Percentiles rank a stretch among this genome's conserved stretches.
Evolutionary conservation across 768 basidiomycete species (phyloP).

Genomic region (Termitomyces sp.): DNA sequence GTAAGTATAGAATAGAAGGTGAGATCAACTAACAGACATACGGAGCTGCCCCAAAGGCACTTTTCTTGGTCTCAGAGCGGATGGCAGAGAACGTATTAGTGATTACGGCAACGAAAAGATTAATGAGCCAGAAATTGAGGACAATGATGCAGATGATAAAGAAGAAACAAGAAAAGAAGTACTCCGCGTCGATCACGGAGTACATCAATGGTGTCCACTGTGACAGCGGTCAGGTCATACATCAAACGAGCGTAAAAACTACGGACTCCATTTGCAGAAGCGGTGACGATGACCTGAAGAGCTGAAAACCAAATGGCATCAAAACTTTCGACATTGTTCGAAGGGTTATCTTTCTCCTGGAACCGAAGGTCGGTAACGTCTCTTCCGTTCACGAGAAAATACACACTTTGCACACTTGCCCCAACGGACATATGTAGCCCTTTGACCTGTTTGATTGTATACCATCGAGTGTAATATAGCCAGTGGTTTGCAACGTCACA

Average conservation of each 20-base stretch:
- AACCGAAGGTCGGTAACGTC: background rate
- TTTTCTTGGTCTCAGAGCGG: constrained; percentile 77
- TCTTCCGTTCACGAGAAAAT: background rate
- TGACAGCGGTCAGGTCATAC: background rate
- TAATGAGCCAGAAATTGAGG: constrained; percentile 92
- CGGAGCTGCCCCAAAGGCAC: constrained; percentile 85
- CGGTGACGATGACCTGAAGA: constrained; percentile 81
- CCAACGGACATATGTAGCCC: constrained; percentile 86
- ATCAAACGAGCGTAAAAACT: background rate
- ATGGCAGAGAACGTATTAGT: constrained; percentile 90
- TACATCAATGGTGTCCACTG: constrained; percentile 88
- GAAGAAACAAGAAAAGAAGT: constrained; percentile 81
- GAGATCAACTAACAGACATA: constrained; percentile 26
- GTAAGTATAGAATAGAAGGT: background rate
- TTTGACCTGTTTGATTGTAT: constrained; percentile 35
- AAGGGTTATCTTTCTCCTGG: constrained; percentile 64
- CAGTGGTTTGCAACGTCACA: constrained; percentile 39
- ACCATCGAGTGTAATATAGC: constrained; percentile 25
- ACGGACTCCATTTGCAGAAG: constrained; percentile 71
- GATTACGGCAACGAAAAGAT: constrained; percentile 93
- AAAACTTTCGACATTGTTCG: constrained; percentile 66
- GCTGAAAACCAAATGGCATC: constrained; percentile 81
- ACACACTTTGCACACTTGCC: constrained; percentile 72
- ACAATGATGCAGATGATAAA: constrained; percentile 82
- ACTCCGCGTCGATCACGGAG: constrained; percentile 82